Base-by-base conservation (phyloP, 2,329 filamentous ascomycete species). In the Epichloe scottii region DNA sequence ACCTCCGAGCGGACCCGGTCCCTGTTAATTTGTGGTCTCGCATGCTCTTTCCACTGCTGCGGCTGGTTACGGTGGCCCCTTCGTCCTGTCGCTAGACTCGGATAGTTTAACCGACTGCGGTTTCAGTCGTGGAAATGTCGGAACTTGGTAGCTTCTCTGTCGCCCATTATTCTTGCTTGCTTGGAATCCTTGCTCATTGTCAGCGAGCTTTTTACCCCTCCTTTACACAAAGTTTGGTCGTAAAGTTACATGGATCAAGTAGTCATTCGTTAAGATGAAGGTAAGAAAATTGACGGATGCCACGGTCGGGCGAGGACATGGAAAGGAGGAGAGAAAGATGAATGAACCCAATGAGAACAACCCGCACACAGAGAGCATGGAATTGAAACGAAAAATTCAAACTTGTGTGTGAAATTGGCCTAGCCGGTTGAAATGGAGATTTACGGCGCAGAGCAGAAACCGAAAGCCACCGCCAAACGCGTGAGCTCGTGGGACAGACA, bases 41-140 rank as follows among this genome's bases (percentile, higher is more conserved):
- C 21, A 33, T 42, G 19, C 8, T 35, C n/a, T 17, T 12, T 12
- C 5, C 15, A 10, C 35, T 10, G 11, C 37, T 17, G 23, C 8
- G 44, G 44, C 44, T 17, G 30, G 30, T 35, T 15, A 37, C 34
- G 14, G 26, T 11, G 37, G 34, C 37, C 33, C n/a, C 33, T 30
- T n/a, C 26, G 42, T 52, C 41, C 46, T 49, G 44, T 26, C 42
- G 23, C 21, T 46, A 44, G 46, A 35, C 44, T 48, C 50, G 50
- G 50, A 52, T 49, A 23, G 35, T 46, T 49, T 49, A 52, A 41
- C 50, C 50, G 50, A 52, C 41, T 46, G 46, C 40, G 40, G 50
- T 48, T 52, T 41, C 39, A 34, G 46, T 51, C 33, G 41, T 41
- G 50, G 50, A 46, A 46, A 45, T 38, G 30, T 33, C n/a, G 41